phyloP scores from a whole-genome alignment of 2,329 filamentous ascomycete genomes.

The Colletotrichum echinochloae region DNA sequence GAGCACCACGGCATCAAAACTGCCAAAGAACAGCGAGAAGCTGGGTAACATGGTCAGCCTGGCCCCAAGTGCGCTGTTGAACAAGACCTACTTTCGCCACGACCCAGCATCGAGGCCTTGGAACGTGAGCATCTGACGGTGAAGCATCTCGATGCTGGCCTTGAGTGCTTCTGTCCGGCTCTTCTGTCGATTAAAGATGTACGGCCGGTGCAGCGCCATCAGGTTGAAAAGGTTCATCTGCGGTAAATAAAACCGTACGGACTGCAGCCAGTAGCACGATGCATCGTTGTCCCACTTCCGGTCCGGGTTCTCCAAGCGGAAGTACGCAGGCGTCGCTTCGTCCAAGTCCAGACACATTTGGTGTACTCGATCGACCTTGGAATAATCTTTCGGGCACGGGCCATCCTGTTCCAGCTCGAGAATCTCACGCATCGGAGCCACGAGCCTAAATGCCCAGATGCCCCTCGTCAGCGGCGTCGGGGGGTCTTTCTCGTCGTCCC shows the following conservation, averaged over 20 bases:
- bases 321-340: constrained; percentile 62
- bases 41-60: constrained; percentile 43
- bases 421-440: constrained; percentile 64
- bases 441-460: constrained; percentile 63
- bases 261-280: constrained; percentile 64
- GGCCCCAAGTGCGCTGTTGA: background rate
- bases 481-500: constrained; percentile 60
- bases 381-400: constrained; percentile 65
- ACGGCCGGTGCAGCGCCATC: constrained; percentile 71
- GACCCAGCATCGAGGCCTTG: constrained; percentile 61
- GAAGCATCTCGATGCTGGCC: constrained; percentile 67
- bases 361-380: constrained; percentile 66
- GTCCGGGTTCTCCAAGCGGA: constrained; percentile 68
- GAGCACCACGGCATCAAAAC: constrained; percentile 73
- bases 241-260: constrained; percentile 59
- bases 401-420: constrained; percentile 68
- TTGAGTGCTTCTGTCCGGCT: constrained; percentile 68
- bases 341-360: constrained; percentile 61
- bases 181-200: constrained; percentile 67
- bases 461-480: constrained; percentile 68
- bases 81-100: constrained; percentile 54
- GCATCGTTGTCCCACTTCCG: constrained; percentile 66
- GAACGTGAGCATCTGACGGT: constrained; percentile 64
- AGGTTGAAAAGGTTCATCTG: constrained; percentile 64
- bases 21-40: constrained; percentile 71